Evolutionary conservation across 192 early-diverging fungal genomes (phyloP).

Genomic region (Allomyces macrogynus): DNA sequence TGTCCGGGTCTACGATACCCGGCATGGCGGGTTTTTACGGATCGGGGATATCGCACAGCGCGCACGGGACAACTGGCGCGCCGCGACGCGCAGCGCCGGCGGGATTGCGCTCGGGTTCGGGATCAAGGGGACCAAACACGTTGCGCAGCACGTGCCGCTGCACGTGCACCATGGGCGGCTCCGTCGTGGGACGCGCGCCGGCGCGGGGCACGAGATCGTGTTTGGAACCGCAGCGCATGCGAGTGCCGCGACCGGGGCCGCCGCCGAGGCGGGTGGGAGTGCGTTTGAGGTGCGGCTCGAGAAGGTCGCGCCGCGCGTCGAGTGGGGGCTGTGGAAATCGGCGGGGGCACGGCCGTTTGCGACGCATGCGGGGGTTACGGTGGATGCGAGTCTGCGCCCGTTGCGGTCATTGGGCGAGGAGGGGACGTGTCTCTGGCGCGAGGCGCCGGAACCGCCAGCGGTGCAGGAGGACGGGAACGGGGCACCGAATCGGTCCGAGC

Average conservation of each 20-base stretch:
- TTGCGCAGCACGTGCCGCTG: not conserved
- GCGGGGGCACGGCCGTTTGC: not conserved
- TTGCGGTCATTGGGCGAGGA: not conserved
- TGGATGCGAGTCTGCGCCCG: not conserved
- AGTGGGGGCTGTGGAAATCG: not conserved
- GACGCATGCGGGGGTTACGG: not conserved
- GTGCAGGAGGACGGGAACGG: too few species aligned
- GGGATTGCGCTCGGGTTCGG: not conserved
- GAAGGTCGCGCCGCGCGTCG: not conserved
- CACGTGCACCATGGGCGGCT: not conserved
- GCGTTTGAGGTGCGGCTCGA: not conserved
- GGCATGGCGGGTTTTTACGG: not conserved
- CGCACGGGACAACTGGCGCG: not conserved
- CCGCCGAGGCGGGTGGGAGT: not conserved
- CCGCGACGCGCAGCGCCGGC: not conserved
- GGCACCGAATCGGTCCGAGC: too few species aligned
- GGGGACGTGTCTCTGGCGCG: not conserved
- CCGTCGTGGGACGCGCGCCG: not conserved
- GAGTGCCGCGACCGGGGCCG: not conserved
- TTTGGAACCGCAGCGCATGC: not conserved
- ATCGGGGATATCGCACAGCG: not conserved
- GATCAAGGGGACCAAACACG: not conserved
- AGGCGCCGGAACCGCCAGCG: not conserved
- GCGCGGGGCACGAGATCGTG: not conserved
- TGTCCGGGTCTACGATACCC: not conserved